Evolutionary conservation across 371 early-diverging fungal genomes (phyloP), one percentile per base, ranked within the genome.

Genomic region (Saksenaea vasiformis): DNA sequence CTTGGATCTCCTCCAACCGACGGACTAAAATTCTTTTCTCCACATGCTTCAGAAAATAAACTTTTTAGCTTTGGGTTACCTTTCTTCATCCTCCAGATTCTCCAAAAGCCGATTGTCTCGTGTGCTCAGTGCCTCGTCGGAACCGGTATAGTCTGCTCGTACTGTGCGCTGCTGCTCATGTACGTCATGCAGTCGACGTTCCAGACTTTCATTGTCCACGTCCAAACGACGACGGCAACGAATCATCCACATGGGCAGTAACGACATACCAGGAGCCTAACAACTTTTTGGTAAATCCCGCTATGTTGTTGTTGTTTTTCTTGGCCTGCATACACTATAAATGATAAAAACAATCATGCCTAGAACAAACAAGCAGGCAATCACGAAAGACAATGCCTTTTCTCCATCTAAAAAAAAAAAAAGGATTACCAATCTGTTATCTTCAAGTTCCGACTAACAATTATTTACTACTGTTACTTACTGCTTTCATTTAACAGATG

Each of bases 321-420:
- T 17, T 27, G 19, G 31, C 55, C 37, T 0, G 38, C 19, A 37
- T 69, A 80, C 84, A 1, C 83, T 86, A 37, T 86, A 86, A 10
- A 62, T 63, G n/a, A 86, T 64, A 63, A 80, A 82, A 9, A 86
- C 70, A 22, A 66, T 35, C 78, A 78, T 77, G 11, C 85, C 85
- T 0, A 82, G 43, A 15, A 86, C 22, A 53, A 77, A 71, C n/a
- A 83, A 64, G 56, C 79, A 69, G n/a, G 77, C 80, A 22, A 84
- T 62, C 8, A 83, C 77, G 66, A 86, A 84, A 37, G 79, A 69
- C 22, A 81, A 53, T 10, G 83, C 76, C 54, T 78, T 83, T 54
- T 80, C 86, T 2, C 79, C 82, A 62, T 74, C 86, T 84, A 53
- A 55, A 31, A 7, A 28, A 61, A n/a, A 39, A 28, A 41, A 61